Base-by-base conservation (phyloP, 2,329 filamentous ascomycete species). In the Colletotrichum sp. region DNA sequence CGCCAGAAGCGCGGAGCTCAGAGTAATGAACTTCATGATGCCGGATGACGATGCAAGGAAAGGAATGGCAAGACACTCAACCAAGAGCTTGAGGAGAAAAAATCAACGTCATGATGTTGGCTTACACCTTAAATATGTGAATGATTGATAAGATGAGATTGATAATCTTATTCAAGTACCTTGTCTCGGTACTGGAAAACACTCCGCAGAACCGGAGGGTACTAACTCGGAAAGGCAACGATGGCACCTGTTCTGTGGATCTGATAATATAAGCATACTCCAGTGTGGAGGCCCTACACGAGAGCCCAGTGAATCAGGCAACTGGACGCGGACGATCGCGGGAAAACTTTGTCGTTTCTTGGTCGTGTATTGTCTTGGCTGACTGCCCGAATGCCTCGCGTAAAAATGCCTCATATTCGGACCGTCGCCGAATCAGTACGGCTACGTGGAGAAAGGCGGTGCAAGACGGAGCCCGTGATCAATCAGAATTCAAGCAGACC, bases 21-120 rank as follows among this genome's bases (percentile, higher is more conserved):
- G 8, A 13, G 57, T 68, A 57, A 72, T 64, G 63, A 72, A 62
- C 69, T 76, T 72, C 73, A 76, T 76, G 27, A 36, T 72, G 63
- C n/a, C 44, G 16, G n/a, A 30, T 39, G 19, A 72, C 5, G 30
- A 44, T 36, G n/a, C 22, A 55, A 25, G 59, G 8, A 29, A 57
- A 32, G 57, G 36, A 55, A 25, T n/a, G 65, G 19, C n/a, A 44
- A 22, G 15, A 65, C 55, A 64, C 39, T 36, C 32, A 29, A 59
- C n/a, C 15, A 59, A 68, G 57, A 75, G 63, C 19, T 22, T 55
- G 27, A 27, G 44, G 44, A 8, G 44, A 8, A 25, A 8, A 22
- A 52, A 8, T 5, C n/a, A 52, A 67, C 63, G 63, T 49, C 22
- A 59, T 63, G n/a, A 32, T 68, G 65, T 49, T 30, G 49, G 30